Base-by-base conservation (phyloP, 2,329 filamentous ascomycete species). In the Nakataea oryzae region DNA sequence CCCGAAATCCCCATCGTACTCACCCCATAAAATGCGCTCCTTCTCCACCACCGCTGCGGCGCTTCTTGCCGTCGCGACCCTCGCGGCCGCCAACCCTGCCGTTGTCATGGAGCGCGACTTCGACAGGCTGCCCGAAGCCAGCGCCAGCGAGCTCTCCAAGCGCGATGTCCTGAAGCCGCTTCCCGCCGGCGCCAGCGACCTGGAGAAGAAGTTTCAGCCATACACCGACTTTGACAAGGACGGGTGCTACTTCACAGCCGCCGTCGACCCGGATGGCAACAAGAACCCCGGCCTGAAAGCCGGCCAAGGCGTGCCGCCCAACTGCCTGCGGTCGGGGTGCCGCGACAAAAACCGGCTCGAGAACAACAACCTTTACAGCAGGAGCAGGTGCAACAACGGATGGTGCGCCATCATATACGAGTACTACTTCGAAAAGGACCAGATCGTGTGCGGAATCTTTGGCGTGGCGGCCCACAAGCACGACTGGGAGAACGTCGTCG, bases 361-460 rank as follows among this genome's bases (percentile, higher is more conserved):
- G 21, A 73, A 76, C 63, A 73, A 71, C 67, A 76, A 77, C 62
- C 73, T 75, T 29, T 76, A 76, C 66, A 67, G 69, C 3, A 74
- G 75, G 8, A 66, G 69, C 62, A 71, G 71, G 6, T 77, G 75
- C 68, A 77, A 76, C 64, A 70, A 72, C 65, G 71, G 71, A 58
- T 76, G 73, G 73, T 77, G 75, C 67, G 74, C 69, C 7, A 69
- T 74, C 66, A 54, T 76, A 24, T 77, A 77, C 66, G 74, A 70
- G 64, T 76, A 76, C 66, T 77, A 75, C 67, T 76, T 76, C 61
- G 75, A 57, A 13, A 57, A 57, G 56, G 56, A 57, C 56, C 56
- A 57, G 56, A n/a, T 57, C 13, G 21, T 57, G n/a, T 30, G 56
- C 27, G 56, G 56, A 2, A 29, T 21, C 56, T 57, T 14, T 11